Evolutionary conservation across 345 rosid species (phyloP).

Genomic region (Acer negundo): DNA sequence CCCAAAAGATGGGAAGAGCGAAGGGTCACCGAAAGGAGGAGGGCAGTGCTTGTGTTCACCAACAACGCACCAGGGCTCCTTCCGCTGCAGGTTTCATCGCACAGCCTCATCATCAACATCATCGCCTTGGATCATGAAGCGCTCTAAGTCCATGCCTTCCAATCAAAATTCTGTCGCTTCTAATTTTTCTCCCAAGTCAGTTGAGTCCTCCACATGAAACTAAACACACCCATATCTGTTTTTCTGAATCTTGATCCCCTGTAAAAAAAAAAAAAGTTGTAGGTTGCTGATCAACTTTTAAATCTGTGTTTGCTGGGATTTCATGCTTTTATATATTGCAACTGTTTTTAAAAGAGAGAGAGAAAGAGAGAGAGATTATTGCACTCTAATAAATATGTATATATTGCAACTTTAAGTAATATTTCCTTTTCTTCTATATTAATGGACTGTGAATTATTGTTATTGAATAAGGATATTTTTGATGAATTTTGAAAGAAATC

Average conservation of each 20-base stretch:
- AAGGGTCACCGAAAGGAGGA: slow-evolving; percentile 32
- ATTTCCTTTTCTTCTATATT: not conserved
- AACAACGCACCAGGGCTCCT: slow-evolving; percentile 69
- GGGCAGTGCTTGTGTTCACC: slow-evolving; percentile 71
- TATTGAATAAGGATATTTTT: no score
- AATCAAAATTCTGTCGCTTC: slow-evolving; percentile 21
- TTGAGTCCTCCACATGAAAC: slow-evolving; percentile 19
- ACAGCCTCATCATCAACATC: slow-evolving; percentile 24
- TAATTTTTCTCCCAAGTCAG: slow-evolving; percentile 36
- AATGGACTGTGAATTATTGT: not conserved
- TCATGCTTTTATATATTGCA: not conserved
- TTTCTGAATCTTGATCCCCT: not conserved
- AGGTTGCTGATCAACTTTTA: not conserved
- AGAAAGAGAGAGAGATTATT: no score
- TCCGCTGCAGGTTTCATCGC: slow-evolving; percentile 67
- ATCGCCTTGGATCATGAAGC: slow-evolving; percentile 46
- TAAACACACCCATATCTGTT: not conserved
- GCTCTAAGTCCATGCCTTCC: slow-evolving; percentile 63
- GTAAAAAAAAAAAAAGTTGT: not conserved
- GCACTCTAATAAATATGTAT: no score
- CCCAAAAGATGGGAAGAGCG: slow-evolving; percentile 33
- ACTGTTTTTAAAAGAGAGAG: not conserved
- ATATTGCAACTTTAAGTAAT: not conserved
- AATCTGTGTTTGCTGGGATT: not conserved
- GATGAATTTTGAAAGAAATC: not conserved